These are phyloP conservation scores for Candida broadrunensis DNA, from an alignment of 805 yeast genomes.

Conservation along the genomic window DNA sequence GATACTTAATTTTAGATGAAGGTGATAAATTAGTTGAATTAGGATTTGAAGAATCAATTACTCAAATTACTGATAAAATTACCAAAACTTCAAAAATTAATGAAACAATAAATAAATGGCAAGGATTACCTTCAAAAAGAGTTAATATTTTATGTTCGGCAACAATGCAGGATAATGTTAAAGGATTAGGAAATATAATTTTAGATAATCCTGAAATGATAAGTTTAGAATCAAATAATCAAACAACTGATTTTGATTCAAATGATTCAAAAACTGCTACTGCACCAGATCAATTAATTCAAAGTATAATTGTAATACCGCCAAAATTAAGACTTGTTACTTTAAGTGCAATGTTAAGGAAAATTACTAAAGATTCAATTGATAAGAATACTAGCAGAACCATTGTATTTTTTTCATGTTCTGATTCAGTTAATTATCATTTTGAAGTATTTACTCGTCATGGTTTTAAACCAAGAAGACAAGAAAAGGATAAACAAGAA, in stretches of 20 bases:
- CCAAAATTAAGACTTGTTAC: constrained; percentile 88
- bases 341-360: constrained; percentile 61
- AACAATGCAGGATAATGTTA: constrained; percentile 78
- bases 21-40: constrained; percentile 95
- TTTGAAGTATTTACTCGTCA: constrained; percentile 67
- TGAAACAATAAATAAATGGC: constrained; percentile 38
- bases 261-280: constrained; percentile 14
- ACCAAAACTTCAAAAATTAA: constrained; percentile 42
- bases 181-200: constrained; percentile 75
- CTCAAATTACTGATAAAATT: constrained; percentile 65
- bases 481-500: constrained; percentile 10
- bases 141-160: constrained; percentile 91
- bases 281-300: constrained; percentile 90
- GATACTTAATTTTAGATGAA: constrained; percentile 93
- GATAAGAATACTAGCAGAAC: constrained; percentile 41
- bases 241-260: constrained; percentile 3
- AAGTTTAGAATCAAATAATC: constrained; percentile 13
- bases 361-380: constrained; percentile 21
- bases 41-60: constrained; percentile 92
- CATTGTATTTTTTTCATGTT: constrained; percentile 87
- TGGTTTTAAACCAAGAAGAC: constrained; percentile 33
- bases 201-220: constrained; percentile 73
- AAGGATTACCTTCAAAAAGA: constrained; percentile 64
- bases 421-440: constrained; percentile 96
- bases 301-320: constrained; percentile 80